These are phyloP conservation scores for Yamadazyma atmosphaerica DNA, from an alignment of 1,139 yeast genomes.

Conservation along the genomic window DNA sequence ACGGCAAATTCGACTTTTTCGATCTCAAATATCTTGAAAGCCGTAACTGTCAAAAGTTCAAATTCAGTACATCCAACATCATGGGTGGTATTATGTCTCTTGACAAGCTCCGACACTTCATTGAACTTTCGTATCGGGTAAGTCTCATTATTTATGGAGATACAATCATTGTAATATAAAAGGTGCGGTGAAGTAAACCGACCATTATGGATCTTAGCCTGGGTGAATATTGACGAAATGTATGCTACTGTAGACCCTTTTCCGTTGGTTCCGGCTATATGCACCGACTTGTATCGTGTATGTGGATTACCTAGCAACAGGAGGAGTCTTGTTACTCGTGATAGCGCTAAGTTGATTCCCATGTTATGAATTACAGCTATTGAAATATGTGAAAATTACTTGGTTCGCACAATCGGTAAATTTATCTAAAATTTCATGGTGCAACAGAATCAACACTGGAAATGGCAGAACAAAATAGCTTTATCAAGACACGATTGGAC, in stretches of 20 bases:
- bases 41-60: conserved; percentile 80
- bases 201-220: conserved; percentile 57
- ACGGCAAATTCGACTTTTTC: conserved; percentile 69
- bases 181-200: conserved; percentile 88
- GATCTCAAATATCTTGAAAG: conserved; percentile 68
- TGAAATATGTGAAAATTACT: background rate
- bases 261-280: conserved; percentile 93
- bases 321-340: conserved; percentile 59
- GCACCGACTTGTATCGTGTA: conserved; percentile 58
- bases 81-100: conserved; percentile 30
- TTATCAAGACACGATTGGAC: conserved; percentile 47
- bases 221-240: conserved; percentile 58
- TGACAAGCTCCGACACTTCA: conserved; percentile 41
- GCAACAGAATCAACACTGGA: no score
- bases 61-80: conserved; percentile 77
- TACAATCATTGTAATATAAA: conserved; percentile 70
- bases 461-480: conserved; percentile 21
- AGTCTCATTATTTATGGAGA: conserved; percentile 60
- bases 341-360: conserved; percentile 62
- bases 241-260: conserved; percentile 90
- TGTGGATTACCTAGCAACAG: conserved; percentile 70
- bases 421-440: no score
- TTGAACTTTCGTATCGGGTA: conserved; percentile 51
- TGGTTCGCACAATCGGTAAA: background rate
- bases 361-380: conserved; percentile 15